These are phyloP conservation scores for Diaporthe sp. DNA, from an alignment of 2,329 filamentous ascomycete genomes.

Conservation along the genomic window DNA sequence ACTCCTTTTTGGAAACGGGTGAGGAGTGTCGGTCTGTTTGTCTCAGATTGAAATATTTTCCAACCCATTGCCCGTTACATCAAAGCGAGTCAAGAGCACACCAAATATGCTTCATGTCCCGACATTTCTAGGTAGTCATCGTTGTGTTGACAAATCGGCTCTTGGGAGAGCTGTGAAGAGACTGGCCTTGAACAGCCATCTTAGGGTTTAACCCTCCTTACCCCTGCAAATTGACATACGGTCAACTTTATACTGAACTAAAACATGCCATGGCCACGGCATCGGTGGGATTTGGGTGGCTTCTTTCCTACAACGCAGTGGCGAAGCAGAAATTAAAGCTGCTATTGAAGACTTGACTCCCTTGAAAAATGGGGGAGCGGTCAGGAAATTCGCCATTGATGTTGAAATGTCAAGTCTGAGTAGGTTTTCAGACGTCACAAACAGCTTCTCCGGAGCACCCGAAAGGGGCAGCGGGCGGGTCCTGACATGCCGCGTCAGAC, in stretches of 20 bases:
- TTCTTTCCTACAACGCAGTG: neutral
- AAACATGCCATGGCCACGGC: neutral
- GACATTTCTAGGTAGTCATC: neutral
- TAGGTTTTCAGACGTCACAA: neutral
- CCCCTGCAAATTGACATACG: neutral
- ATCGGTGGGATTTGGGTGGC: neutral
- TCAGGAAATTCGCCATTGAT: neutral
- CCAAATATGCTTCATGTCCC: neutral
- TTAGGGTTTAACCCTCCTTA: constrained; percentile 2
- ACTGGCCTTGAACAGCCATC: too few species aligned
- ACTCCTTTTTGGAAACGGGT: neutral
- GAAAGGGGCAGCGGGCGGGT: neutral
- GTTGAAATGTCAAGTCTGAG: neutral
- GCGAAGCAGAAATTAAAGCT: neutral
- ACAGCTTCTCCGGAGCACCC: neutral
- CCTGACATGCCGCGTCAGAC: neutral
- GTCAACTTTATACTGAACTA: neutral
- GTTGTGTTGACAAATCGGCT: too few species aligned
- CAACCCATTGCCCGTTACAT: neutral
- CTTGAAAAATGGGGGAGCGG: neutral
- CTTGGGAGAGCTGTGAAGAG: too few species aligned
- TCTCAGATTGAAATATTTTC: rapidly evolving
- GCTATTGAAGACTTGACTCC: neutral
- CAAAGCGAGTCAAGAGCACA: neutral
- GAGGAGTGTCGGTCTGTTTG: neutral